Base-by-base conservation (phyloP, 106 monocot species). In the Amphibolis antarctica region DNA sequence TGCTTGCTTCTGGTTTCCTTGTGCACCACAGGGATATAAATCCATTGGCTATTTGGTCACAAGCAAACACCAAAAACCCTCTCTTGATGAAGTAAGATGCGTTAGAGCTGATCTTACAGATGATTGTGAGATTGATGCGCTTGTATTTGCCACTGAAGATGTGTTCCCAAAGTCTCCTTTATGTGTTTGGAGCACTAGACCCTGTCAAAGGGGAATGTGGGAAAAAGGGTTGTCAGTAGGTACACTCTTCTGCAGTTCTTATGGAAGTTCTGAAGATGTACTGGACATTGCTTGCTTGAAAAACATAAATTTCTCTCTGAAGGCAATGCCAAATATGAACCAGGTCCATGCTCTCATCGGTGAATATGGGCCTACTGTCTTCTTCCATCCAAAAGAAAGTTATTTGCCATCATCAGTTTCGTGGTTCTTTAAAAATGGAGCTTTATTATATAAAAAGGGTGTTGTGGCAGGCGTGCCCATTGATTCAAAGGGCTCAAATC, bases 381-480 rank as follows among this genome's bases (percentile, higher is more conserved):
- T 80, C 80, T 99, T 99, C 71, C 98, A 99, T 67, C 85, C 98
- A 13, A 64, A 91, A 64, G 98, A 99, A 59, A 46, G 15, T 3
- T 99, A 90, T 69, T 74, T 99, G 55, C 91, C 98, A 17, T 99
- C 91, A 10, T 99, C 98, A 7, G 85, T 99, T 28, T 56, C 82
- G 9, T 99, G 98, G 98, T 91, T 99, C 70, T 99, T 99, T 46
- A 73, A 78, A 53, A 99, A 88, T 60, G 98, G 98, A 36, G 86
- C 91, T 53, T 46, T 74, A 62, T 74, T 99, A 48, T 79, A 79
- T 19, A 82, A 70, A 59, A 78, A 50, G 69, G 87, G 78, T 6
- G 47, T 69, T 0, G 58, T 65, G 15, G 50, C 55, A 10, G 85
- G 85, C n/a, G 78, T 81, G 63, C 47, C 29, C 28, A 88, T 99